Percentiles rank a stretch among this genome's conserved stretches.
phyloP scores from a whole-genome alignment of 768 basidiomycete species.

The Aureoboletus auriporus region DNA sequence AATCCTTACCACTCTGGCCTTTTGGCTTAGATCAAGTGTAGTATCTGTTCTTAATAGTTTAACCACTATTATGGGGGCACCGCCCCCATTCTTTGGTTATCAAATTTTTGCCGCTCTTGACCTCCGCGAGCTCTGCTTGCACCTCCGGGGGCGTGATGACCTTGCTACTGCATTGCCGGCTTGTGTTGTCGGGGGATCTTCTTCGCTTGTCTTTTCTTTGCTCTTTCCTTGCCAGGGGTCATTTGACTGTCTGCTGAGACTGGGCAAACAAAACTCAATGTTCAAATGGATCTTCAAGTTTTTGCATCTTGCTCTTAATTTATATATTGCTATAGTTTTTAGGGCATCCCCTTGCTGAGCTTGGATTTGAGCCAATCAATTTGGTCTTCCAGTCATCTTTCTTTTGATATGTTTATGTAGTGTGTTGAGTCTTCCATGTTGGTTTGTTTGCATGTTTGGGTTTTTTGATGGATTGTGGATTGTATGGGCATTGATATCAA shows the following conservation, averaged over 20 bases:
- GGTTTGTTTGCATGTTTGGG: no score
- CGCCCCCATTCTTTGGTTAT: constrained; percentile 54
- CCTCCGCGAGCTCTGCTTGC: constrained; percentile 12
- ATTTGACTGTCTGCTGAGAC: neutral
- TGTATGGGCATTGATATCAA: no score
- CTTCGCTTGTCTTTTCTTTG: constrained; percentile 3
- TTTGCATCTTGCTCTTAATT: no score
- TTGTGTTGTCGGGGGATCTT: constrained; percentile 7
- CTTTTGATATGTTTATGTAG: no score
- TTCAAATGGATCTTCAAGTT: no score
- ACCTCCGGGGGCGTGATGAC: constrained; percentile 9
- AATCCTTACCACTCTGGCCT: constrained; percentile 39
- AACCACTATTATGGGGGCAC: constrained; percentile 58
- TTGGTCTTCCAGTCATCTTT: no score
- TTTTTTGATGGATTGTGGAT: no score
- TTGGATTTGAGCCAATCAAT: no score
- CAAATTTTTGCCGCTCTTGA: constrained; percentile 31
- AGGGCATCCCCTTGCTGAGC: no score
- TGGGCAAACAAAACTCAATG: constrained; percentile 19
- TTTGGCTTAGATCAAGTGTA: constrained; percentile 78
- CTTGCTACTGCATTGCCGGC: constrained; percentile 5
- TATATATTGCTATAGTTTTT: no score
- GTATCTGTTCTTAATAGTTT: constrained; percentile 67
- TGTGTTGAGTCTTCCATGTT: no score
- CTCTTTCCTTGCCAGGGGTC: neutral